Base-by-base conservation (phyloP, 257 asterid genomes). In the Solanum infundibuliforme region DNA sequence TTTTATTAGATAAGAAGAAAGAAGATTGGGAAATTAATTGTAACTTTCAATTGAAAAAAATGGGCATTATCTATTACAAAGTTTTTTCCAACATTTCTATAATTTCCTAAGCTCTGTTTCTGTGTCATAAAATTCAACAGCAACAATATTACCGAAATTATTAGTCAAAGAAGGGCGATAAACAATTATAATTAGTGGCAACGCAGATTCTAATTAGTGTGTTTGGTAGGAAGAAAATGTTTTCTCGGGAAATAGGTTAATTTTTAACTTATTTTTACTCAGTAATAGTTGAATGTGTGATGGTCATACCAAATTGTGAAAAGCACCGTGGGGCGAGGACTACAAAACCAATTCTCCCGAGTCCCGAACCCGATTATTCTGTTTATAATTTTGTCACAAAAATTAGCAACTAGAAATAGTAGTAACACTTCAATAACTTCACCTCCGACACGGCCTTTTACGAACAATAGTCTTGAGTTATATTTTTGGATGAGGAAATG, bases 1-100 rank as follows among this genome's bases (percentile, higher is more conserved):
- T 46, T 46, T 46, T 46, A 16, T 48, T 46, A 8, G 29, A 18
- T 10, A 29, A 82, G 85, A 82, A 48, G 43, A 82, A 46, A 48
- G 18, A 81, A 34, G 85, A 81, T 29, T 46, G 68, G 18, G 23
- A 81, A 81, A 46, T 39, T 76, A 39, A 39, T 46, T 81, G 68
- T 46, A 46, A 81, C 25, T 46, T 46, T 29, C 41, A 27, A 29
- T 81, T 81, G 85, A 81, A 81, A 27, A 27, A 81, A 41, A 79
- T 79, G 66, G 62, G 66, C 1, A 21, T 58, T 55, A 18, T 55
- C 11, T 20, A 7, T 20, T 52, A 16, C 9, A 46, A 43, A 3
- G 52, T 43, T 12, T 43, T 43, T 43, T 43, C 55, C 55, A 52
- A 18, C n/a, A 52, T 52, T 52, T 46, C 55, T 12, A 48, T 68